Percentiles rank a stretch among this genome's conserved stretches.
These are phyloP conservation scores for Penicillium canescens DNA, from an alignment of 495 filamentous ascomycete genomes.

Conservation along the genomic window DNA sequence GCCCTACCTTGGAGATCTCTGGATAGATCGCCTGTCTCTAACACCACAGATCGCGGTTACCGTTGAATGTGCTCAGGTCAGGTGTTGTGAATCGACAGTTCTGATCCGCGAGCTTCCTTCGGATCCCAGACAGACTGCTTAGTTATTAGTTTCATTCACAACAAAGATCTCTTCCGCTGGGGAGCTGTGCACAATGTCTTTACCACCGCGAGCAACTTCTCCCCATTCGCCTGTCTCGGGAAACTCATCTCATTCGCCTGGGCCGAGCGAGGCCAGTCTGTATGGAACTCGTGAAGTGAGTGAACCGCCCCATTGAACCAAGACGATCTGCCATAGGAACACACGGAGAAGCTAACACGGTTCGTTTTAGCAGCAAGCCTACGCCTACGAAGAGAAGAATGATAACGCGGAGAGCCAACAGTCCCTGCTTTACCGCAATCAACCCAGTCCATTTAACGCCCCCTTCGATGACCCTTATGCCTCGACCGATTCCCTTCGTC, in stretches of 20 bases:
- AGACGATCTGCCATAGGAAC: too few relatives aligned
- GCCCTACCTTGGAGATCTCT: background rate
- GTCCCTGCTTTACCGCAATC: conserved; percentile 42
- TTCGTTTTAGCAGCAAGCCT: conserved; percentile 19
- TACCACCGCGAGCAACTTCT: conserved; percentile 19
- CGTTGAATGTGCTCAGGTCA: too few relatives aligned
- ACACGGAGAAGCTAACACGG: conserved; percentile 5
- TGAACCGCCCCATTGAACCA: background rate
- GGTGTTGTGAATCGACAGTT: too few relatives aligned
- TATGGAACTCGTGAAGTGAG: conserved; percentile 13
- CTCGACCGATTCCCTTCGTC: conserved; percentile 38
- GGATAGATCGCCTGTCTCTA: conserved; percentile 2
- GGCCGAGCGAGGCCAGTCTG: conserved; percentile 22
- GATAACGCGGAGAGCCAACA: conserved; percentile 26
- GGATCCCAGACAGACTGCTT: too few relatives aligned
- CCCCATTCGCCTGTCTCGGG: conserved; percentile 24
- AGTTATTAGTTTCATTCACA: too few relatives aligned
- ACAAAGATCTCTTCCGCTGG: background rate
- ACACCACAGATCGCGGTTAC: background rate
- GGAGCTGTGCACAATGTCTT: conserved; percentile 22
- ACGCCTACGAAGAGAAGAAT: conserved; percentile 29
- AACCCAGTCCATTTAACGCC: conserved; percentile 55
- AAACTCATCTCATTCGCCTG: conserved; percentile 22
- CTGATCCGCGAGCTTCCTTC: too few relatives aligned
- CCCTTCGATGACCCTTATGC: conserved; percentile 81